Evolutionary conservation across 2,329 filamentous ascomycete species (phyloP).

Genomic region (Phaeosphaeriaceae sp.): DNA sequence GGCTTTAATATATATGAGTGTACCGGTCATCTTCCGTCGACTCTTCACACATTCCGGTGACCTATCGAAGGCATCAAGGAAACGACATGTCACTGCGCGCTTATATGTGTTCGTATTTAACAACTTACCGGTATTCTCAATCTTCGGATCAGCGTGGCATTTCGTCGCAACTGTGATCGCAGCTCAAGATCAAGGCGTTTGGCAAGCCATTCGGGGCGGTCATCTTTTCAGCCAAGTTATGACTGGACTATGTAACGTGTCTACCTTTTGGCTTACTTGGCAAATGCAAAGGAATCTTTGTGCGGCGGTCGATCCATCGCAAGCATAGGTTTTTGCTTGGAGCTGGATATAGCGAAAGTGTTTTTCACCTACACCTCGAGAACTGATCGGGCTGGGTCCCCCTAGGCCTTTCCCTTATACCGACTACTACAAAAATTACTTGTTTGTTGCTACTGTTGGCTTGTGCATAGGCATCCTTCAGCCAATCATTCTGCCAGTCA

Average conservation of each 20-base stretch:
- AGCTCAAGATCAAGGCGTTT: slow-evolving; percentile 61
- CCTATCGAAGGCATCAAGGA: slow-evolving; percentile 87
- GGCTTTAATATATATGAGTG: slow-evolving; percentile 81
- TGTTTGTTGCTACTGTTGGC: slow-evolving; percentile 89
- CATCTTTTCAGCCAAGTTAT: slow-evolving; percentile 71
- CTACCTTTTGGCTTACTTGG: slow-evolving; percentile 89
- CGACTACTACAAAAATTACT: slow-evolving; percentile 96
- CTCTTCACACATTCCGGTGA: slow-evolving; percentile 85
- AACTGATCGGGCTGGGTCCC: slow-evolving; percentile 90
- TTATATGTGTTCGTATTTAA: slow-evolving; percentile 97
- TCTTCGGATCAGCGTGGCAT: slow-evolving; percentile 86
- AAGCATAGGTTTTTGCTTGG: slow-evolving; percentile 80
- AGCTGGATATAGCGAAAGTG: slow-evolving; percentile 82
- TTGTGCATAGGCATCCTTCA: slow-evolving; percentile 84
- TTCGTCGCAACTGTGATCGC: slow-evolving; percentile 72
- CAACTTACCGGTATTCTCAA: slow-evolving; percentile 89
- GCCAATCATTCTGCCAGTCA: slow-evolving; percentile 83
- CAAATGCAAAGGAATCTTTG: slow-evolving; percentile 90
- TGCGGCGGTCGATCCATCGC: slow-evolving; percentile 79
- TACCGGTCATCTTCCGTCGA: slow-evolving; percentile 89
- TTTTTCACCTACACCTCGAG: slow-evolving; percentile 83
- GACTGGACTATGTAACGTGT: slow-evolving; percentile 77
- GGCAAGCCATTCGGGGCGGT: slow-evolving; percentile 69
- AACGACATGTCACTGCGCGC: slow-evolving; percentile 83
- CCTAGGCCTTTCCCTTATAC: slow-evolving; percentile 93